Evolutionary conservation across 2,329 filamentous ascomycete genomes (phyloP), one percentile per base, ranked within the genome.

Genomic region (Fusarium nurragi): DNA sequence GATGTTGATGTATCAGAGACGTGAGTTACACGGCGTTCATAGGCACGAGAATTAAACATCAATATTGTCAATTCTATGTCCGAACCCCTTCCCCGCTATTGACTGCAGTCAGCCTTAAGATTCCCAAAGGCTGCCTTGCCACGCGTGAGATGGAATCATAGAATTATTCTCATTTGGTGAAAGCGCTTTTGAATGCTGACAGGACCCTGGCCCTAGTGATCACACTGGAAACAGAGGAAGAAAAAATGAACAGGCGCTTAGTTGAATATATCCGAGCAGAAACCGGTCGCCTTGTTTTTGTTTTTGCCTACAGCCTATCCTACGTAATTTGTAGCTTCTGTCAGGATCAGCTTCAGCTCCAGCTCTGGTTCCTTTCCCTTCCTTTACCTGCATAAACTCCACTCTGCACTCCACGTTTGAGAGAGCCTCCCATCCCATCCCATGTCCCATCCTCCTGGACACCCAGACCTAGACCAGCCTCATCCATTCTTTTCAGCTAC

Each of bases 331-430:
- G 8, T 10, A 34, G 32, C 16, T 14, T 30, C 26, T 30, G 13
- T 30, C 26, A 30, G 14, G 12, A 7, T 30, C 47, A 28, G 23
- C 40, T 53, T 23, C 57, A 62, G 46, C 61, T 61, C 37, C 44
- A 61, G 44, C 30, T 49, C 44, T 19, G 32, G 38, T 49, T 30
- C 26, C 26, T 30, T 30, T 30, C 54, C 34, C 22, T 45, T 39
- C 41, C 47, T 56, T 65, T 59, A 65, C 62, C 57, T 66, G 62
- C 62, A 65, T 66, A 66, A 49, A 53, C 62, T 66, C 62, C 62
- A 65, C 63, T 59, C 62, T 62, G 49, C 56, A 61, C 58, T 61
- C 58, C 58, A 62, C 57, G 58, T 61, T 56, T 44, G 26, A 54
- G 56, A 53, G 62, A 53, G 57, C 38, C 53, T 64, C 50, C 23